phyloP scores from a whole-genome alignment of 192 early-diverging fungal species.

The Coemansia sp. region DNA sequence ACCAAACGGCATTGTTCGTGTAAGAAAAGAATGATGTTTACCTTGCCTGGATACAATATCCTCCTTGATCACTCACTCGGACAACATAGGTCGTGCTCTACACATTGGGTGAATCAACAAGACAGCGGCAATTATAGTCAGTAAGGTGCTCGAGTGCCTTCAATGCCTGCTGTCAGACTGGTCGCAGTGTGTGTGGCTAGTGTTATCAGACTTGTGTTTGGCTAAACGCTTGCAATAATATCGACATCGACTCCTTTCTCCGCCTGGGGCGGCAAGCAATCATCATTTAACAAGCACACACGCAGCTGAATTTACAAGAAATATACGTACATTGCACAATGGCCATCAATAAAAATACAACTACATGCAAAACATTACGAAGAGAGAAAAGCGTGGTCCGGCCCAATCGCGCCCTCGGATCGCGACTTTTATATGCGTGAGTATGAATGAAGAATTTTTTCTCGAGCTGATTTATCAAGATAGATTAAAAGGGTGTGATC shows the following conservation, averaged over 20 bases:
- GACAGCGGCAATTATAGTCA: not conserved
- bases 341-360: not conserved
- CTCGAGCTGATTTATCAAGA: not conserved
- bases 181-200: not conserved
- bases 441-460: not conserved
- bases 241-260: constrained; percentile 50
- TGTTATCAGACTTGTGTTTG: constrained; percentile 23
- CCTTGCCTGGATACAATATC: not conserved
- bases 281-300: constrained; percentile 30
- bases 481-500: not conserved
- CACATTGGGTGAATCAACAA: not conserved
- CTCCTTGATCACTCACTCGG: not conserved
- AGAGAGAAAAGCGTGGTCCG: not conserved
- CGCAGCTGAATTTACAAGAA: not conserved
- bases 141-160: not conserved
- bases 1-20: not conserved
- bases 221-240: constrained; percentile 29
- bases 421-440: not conserved
- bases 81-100: not conserved
- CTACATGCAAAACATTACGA: not conserved
- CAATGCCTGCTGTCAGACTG: not conserved
- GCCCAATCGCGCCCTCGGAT: not conserved
- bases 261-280: constrained; percentile 54
- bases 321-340: constrained; percentile 15
- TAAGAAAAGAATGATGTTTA: constrained; percentile 3